Evolutionary conservation across 768 basidiomycete genomes (phyloP).

Genomic region (Pleurotus sapidus): DNA sequence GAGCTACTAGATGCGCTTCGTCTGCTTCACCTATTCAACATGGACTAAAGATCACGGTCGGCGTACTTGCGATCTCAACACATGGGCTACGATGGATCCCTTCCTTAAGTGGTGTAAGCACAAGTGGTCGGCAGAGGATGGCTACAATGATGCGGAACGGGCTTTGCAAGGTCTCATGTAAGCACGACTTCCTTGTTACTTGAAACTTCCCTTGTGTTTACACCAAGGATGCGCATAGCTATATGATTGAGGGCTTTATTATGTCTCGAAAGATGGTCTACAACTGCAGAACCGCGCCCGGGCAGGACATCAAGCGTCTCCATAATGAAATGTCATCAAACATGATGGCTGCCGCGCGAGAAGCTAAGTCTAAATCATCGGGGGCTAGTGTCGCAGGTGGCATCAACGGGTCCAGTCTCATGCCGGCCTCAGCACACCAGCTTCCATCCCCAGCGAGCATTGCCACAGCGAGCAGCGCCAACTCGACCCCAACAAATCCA

Average conservation of each 20-base stretch:
- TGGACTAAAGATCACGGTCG: constrained; percentile 73
- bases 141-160: constrained; percentile 47
- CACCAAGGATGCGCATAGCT: constrained; percentile 41
- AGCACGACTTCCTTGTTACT: constrained; percentile 25
- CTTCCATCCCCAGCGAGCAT: constrained; percentile 77
- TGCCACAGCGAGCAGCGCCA: constrained; percentile 63
- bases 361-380: constrained; percentile 24
- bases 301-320: constrained; percentile 1
- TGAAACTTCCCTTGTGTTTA: constrained; percentile 24
- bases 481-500: constrained; percentile 73
- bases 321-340: constrained; percentile 16
- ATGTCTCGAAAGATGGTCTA: constrained; percentile 49
- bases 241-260: constrained; percentile 78
- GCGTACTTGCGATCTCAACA: constrained; percentile 52
- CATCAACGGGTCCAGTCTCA: constrained; percentile 18
- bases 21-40: constrained; percentile 81
- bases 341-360: constrained; percentile 37
- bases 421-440: constrained; percentile 29
- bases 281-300: constrained; percentile 17
- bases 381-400: constrained; percentile 1
- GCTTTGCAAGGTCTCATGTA: constrained; percentile 83
- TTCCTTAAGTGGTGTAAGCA: constrained; percentile 72
- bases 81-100: constrained; percentile 67
- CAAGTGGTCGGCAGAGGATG: constrained; percentile 59
- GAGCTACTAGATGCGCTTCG: constrained; percentile 79